phyloP scores from a whole-genome alignment of 768 basidiomycete species.

The Pulveroboletus ravenelii region DNA sequence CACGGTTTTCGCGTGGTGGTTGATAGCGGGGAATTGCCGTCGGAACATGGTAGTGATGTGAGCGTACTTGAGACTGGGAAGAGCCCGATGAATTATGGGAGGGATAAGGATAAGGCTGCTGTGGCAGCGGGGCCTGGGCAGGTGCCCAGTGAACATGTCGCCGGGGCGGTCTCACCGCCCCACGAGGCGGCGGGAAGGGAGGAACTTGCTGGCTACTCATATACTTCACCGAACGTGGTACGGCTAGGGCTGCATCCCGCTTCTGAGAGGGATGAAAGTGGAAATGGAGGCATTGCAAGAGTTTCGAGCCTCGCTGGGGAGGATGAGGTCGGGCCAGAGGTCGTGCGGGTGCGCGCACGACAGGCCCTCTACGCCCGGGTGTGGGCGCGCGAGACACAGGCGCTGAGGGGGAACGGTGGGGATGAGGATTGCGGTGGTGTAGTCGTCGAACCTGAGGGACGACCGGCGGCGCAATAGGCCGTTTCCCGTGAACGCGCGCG shows the following conservation, averaged over 20 bases:
- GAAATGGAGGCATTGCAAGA: slow-evolving; percentile 22
- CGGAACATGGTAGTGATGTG: neutral
- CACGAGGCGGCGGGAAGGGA: slow-evolving; percentile 22
- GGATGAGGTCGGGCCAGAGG: slow-evolving; percentile 8
- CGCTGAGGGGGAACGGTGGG: slow-evolving; percentile 4
- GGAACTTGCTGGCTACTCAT: slow-evolving; percentile 7
- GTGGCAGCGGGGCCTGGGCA: slow-evolving; percentile 24
- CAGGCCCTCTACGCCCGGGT: slow-evolving; percentile 16
- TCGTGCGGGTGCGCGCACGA: slow-evolving; percentile 6
- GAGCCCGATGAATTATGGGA: slow-evolving; percentile 9
- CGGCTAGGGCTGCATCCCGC: slow-evolving; percentile 10
- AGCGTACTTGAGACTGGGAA: neutral
- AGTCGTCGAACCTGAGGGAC: slow-evolving; percentile 18
- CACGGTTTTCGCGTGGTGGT: slow-evolving; percentile 6
- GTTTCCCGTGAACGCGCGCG: slow-evolving; percentile 17
- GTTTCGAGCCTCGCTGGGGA: slow-evolving; percentile 10
- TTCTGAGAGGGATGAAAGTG: slow-evolving; percentile 25
- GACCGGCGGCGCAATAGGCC: slow-evolving; percentile 14
- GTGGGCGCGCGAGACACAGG: slow-evolving; percentile 9
- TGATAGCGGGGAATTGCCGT: slow-evolving; percentile 20
- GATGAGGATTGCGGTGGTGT: slow-evolving; percentile 15
- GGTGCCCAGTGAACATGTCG: slow-evolving; percentile 29
- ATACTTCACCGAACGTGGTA: slow-evolving; percentile 8
- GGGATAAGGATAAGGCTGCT: slow-evolving; percentile 26
- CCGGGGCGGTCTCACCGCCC: slow-evolving; percentile 10